Conservation (phyloP, 2,329 filamentous ascomycete species). For the Rachicladosporium sp. region DNA sequence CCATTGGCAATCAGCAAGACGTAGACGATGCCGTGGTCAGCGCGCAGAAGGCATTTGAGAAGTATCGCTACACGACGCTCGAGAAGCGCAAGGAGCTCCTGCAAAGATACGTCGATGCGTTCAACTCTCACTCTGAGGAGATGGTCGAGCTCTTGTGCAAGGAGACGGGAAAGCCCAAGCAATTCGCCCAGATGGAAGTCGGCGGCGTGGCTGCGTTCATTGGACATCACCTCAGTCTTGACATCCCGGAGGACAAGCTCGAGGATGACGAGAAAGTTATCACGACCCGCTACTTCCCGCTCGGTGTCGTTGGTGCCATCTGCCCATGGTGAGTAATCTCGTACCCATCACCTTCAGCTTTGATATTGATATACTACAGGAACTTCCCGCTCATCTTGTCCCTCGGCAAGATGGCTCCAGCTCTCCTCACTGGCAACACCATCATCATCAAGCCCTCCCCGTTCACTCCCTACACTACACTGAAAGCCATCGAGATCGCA, state of each 20-base stretch:
- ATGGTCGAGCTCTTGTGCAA: slow-evolving; percentile 23
- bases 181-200: slow-evolving; percentile 30
- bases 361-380: slow-evolving; percentile 6
- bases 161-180: slow-evolving; percentile 29
- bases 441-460: slow-evolving; percentile 31
- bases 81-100: slow-evolving; percentile 27
- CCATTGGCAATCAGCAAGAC: slow-evolving; percentile 26
- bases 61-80: slow-evolving; percentile 20
- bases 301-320: slow-evolving; percentile 37
- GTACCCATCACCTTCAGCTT: background rate
- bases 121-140: slow-evolving; percentile 21
- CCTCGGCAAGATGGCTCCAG: slow-evolving; percentile 43
- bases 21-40: slow-evolving; percentile 26
- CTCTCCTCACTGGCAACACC: slow-evolving; percentile 37
- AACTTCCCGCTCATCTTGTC: slow-evolving; percentile 43
- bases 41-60: slow-evolving; percentile 26
- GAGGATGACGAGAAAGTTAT: slow-evolving; percentile 37
- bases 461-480: slow-evolving; percentile 44
- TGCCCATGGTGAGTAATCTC: slow-evolving; percentile 26
- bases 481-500: slow-evolving; percentile 50
- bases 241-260: slow-evolving; percentile 28
- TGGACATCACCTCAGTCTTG: slow-evolving; percentile 25
- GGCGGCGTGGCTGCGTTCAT: slow-evolving; percentile 24
- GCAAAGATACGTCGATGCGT: slow-evolving; percentile 22
- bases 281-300: slow-evolving; percentile 34